Percentiles rank a stretch among this genome's conserved stretches.
phyloP scores from a whole-genome alignment of 2,329 filamentous ascomycete species.

The Aspergillus tubingensis region DNA sequence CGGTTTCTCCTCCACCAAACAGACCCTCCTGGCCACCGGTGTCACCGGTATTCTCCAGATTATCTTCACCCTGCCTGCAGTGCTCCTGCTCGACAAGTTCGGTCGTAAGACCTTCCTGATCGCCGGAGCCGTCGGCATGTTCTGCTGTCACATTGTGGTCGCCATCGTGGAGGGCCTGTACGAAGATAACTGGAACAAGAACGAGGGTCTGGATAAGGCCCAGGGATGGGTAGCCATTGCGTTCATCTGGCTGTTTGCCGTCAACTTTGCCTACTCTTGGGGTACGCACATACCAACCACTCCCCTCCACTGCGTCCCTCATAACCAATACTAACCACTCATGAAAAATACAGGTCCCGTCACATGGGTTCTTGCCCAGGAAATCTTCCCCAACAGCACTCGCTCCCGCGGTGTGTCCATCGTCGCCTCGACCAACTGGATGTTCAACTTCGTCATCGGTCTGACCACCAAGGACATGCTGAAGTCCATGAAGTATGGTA shows the following conservation, averaged over 20 bases:
- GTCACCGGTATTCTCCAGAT: slow-evolving; percentile 37
- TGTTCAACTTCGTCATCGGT: slow-evolving; percentile 36
- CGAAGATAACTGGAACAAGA: slow-evolving; percentile 55
- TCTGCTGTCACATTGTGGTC: slow-evolving; percentile 69
- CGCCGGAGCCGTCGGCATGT: slow-evolving; percentile 66
- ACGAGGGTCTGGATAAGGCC: slow-evolving; percentile 47
- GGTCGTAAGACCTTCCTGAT: slow-evolving; percentile 41
- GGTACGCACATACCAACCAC: slow-evolving; percentile 20
- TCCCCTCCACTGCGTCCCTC: neutral
- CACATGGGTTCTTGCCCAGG: slow-evolving; percentile 56
- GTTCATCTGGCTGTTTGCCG: slow-evolving; percentile 63
- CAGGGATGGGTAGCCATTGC: slow-evolving; percentile 69
- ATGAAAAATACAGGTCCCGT: slow-evolving; percentile 28
- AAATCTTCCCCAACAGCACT: slow-evolving; percentile 35
- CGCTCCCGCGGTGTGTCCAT: slow-evolving; percentile 32
- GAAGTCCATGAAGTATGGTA: slow-evolving; percentile 30
- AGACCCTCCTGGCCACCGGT: slow-evolving; percentile 29
- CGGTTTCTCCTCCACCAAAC: slow-evolving; percentile 28
- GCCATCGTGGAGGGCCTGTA: slow-evolving; percentile 54
- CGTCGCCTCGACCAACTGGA: slow-evolving; percentile 35
- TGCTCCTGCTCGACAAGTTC: slow-evolving; percentile 41
- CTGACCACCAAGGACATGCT: slow-evolving; percentile 36
- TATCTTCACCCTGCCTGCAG: slow-evolving; percentile 39
- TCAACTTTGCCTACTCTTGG: slow-evolving; percentile 42
- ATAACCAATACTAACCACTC: neutral